These are phyloP conservation scores for Dovyalis caffra DNA, from an alignment of 345 rosid genomes.

Conservation along the genomic window DNA sequence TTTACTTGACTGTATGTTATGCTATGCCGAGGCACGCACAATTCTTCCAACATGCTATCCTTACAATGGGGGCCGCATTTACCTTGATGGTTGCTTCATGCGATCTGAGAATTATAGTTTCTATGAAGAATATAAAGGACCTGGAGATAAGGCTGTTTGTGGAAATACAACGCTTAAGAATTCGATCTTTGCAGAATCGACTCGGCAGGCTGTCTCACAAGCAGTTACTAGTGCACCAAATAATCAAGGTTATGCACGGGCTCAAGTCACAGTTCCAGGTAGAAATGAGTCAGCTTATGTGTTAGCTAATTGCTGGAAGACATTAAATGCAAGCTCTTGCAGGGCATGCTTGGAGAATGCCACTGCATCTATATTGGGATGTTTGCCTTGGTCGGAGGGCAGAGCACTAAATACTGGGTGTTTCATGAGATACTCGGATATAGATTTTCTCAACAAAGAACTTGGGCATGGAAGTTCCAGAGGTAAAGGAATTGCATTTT, in stretches of 20 bases:
- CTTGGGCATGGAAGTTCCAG: slow-evolving; percentile 45
- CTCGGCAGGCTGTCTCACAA: slow-evolving; percentile 42
- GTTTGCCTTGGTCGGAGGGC: slow-evolving; percentile 90
- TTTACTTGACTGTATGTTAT: slow-evolving; percentile 72
- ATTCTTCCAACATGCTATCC: slow-evolving; percentile 90
- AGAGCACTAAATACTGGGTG: slow-evolving; percentile 84
- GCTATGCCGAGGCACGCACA: slow-evolving; percentile 89
- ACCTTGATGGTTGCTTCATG: slow-evolving; percentile 95
- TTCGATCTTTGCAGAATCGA: slow-evolving; percentile 40
- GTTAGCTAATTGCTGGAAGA: slow-evolving; percentile 82
- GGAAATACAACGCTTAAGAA: slow-evolving; percentile 54
- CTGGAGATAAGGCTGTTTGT: slow-evolving; percentile 54
- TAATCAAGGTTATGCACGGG: slow-evolving; percentile 51
- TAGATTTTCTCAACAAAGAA: slow-evolving; percentile 62
- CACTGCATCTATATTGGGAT: slow-evolving; percentile 48
- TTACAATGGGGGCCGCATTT: slow-evolving; percentile 68
- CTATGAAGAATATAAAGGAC: slow-evolving; percentile 60
- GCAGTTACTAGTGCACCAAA: slow-evolving; percentile 47
- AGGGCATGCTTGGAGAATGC: slow-evolving; percentile 69
- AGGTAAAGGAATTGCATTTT: slow-evolving; percentile 42
- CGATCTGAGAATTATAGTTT: slow-evolving; percentile 83
- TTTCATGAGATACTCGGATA: slow-evolving; percentile 80
- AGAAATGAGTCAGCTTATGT: slow-evolving; percentile 56
- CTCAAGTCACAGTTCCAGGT: slow-evolving; percentile 33
- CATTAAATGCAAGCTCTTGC: slow-evolving; percentile 60